Base-by-base conservation (phyloP, 163 green algal species). In the Scenedesmus sp. region DNA sequence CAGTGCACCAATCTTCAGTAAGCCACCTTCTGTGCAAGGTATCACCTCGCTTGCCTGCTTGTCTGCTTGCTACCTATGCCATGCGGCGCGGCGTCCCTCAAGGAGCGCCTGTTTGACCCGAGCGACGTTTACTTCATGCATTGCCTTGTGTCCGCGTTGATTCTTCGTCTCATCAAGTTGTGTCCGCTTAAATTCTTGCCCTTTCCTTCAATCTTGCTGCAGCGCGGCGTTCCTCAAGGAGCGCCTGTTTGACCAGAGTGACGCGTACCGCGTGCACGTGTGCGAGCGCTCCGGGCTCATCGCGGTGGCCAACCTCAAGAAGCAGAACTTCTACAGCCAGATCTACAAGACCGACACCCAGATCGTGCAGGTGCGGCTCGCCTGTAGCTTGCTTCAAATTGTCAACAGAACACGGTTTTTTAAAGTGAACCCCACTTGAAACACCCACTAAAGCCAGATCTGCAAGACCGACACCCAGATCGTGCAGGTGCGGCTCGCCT, bases 181-280 rank as follows among this genome's bases (percentile, higher is more conserved):
- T 85, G 9, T 9, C 10, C 52, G 4, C 13, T 3, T 26, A 46
- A 7, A 12, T 64, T 86, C 9, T 64, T 54, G 23, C n/a, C 6
- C 83, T 88, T n/a, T 73, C 13, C 18, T 74, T 13, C 23, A 16
- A 8, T n/a, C 15, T 8, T 84, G 34, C 84, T 85, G 73, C 87
- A 91, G 97, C 57, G 97, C 98, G 10, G 91, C 96, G 56, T 99
- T 99, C 95, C 95, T 99, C 60, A 99, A 99, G 96, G 97, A 99
- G 96, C 96, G 98, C 13, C 95, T 99, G 92, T 99, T 99, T 94
- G 98, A 99, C 92, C 96, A 98, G 94, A 97, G 92, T 18, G 98
- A 99, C 91, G 97, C 98, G 6, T 99, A 99, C 95, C 91, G 98
- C 5, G 96, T 99, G 84, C 98, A 99, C 94, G 96, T 99, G n/a